Base-by-base conservation (phyloP, 2,329 filamentous ascomycete species). In the Cladorrhinum sp. region DNA sequence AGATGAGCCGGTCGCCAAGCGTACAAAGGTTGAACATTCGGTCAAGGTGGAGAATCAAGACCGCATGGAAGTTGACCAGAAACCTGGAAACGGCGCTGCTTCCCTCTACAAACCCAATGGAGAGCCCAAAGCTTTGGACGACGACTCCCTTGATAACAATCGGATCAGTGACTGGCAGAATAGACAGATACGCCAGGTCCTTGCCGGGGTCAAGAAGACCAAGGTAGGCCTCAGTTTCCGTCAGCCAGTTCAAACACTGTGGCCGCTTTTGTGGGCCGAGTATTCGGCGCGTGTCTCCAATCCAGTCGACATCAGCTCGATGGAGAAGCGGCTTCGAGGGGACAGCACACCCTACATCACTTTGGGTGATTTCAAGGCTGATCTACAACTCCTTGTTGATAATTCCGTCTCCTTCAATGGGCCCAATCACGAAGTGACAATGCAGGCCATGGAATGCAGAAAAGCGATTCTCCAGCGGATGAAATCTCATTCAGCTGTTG, bases 341-440 rank as follows among this genome's bases (percentile, higher is more conserved):
- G 82, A 84, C 57, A 76, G 81, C 23, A 65, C 68, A 2, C 64
- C 66, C 53, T 98, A 97, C 73, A 70, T 75, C 8, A 86, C 83
- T 5, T 81, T 92, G n/a, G 85, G 87, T 55, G 86, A 86, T 3
- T 88, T 96, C 71, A 86, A 87, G 67, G 79, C 81, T 51, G 92
- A 96, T 69, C 82, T 97, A 56, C 78, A 87, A 30, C 80, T 92
- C 58, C 89, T 99, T 73, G 85, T 94, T 64, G 79, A 86, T 62
- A 99, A 99, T 73, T 86, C 90, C 0, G 73, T 88, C 39, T 77
- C 79, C 0, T 99, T 96, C 82, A 99, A 99, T 72, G 93, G 94
- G 14, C 77, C 83, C 0, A 78, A 84, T 4, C 93, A 98, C 70
- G 77, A 84, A 0, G 86, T 98, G 53, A 89, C 92, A 0, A 77